Base-by-base conservation (phyloP, 2,329 filamentous ascomycete species). In the Penicillium sp. region DNA sequence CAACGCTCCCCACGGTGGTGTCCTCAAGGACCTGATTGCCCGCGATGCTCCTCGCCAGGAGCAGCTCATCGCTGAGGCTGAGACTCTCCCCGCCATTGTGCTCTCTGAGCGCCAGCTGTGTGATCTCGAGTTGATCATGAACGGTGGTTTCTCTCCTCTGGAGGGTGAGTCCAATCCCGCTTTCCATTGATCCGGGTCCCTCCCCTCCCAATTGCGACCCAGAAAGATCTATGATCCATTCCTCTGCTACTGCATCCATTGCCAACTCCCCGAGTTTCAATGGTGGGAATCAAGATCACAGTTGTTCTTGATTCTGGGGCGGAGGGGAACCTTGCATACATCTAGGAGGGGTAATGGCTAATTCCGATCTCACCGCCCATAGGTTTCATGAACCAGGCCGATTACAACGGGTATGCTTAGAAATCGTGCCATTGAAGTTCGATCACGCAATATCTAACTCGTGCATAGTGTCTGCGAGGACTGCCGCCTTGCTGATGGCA, bases 311-410 rank as follows among this genome's bases (percentile, higher is more conserved):
- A 26, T 26, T 26, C 13, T 31, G 26, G 11, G 7, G 16, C 7
- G 35, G 35, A 43, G 49, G 49, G 49, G 49, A 24, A 33, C 16
- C 29, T 19, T 52, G 49, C 26, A 22, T 24, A 16, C 21, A 33
- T 44, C n/a, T 24, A 33, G 26, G 37, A 41, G 50, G 50, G 41
- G 50, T 37, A 58, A 52, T 64, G 41, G 53, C 61, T 69, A 58
- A 68, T 44, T 45, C 37, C 53, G 57, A 55, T 63, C 53, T 67
- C 56, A 27, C 44, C 56, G 22, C 70, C 48, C 35, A 95, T 70
- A 96, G 91, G 93, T 71, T 99, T 99, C 83, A 89, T 99, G 90
- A 96, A 86, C 77, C 87, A 99, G 83, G 89, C 91, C 79, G 95
- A 99, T 79, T 99, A 96, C 83, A 90, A 96, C 78, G 88, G 90